Conservation (phyloP, 257 asterid species). For the Solanum clarkiae region DNA sequence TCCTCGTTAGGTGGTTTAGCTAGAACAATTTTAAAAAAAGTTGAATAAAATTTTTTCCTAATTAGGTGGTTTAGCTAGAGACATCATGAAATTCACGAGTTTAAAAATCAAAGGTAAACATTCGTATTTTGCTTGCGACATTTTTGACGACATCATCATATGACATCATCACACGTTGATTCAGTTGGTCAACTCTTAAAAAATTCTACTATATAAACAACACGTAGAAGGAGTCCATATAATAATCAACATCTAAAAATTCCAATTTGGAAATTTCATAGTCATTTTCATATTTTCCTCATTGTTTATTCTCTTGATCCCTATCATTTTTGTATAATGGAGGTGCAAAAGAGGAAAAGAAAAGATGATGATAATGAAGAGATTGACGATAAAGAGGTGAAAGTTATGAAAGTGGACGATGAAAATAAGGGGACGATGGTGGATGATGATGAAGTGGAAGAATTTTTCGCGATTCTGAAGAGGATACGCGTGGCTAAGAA, state of each 20-base stretch:
- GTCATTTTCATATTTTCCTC: neutral
- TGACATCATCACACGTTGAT: neutral
- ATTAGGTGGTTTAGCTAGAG: neutral
- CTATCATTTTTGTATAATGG: neutral
- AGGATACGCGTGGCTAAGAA: neutral
- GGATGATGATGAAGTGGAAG: neutral
- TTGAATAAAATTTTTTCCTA: neutral
- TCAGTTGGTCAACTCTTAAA: neutral
- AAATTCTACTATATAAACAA: neutral
- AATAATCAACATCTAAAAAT: neutral
- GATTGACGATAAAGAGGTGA: neutral
- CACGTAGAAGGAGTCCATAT: neutral
- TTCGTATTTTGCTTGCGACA: neutral
- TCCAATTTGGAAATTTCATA: neutral
- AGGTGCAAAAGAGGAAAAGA: neutral
- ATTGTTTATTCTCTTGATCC: neutral
- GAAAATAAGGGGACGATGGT: neutral
- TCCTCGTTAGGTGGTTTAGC: neutral
- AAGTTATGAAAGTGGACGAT: neutral
- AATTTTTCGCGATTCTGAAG: neutral
- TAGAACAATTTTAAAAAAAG: neutral
- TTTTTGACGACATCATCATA: neutral
- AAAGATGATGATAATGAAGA: neutral
- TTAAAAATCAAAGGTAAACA: neutral
- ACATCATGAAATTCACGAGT: neutral